A percentile compares a stretch with the other conserved stretches of the same genome.
These are phyloP conservation scores for Anthracocystis walkeri DNA, from an alignment of 1,284 basidiomycete species.

Conservation along the genomic window DNA sequence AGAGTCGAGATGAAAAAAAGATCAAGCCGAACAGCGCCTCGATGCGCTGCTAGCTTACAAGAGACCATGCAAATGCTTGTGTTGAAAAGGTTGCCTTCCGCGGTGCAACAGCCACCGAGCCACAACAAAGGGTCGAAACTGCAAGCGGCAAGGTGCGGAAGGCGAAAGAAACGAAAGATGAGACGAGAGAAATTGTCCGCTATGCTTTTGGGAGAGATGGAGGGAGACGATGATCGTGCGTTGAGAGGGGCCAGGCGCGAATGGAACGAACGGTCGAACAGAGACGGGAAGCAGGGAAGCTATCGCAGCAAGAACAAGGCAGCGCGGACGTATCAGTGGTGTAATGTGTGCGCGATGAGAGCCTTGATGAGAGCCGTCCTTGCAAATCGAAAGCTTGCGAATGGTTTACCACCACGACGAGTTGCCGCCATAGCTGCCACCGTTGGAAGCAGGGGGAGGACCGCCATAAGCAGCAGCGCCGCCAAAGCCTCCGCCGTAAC, in stretches of 20 bases:
- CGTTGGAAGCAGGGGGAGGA: slow-evolving; percentile 52
- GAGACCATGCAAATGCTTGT: slow-evolving; percentile 41
- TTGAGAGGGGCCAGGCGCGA: slow-evolving; percentile 24
- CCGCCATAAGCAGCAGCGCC: slow-evolving; percentile 47
- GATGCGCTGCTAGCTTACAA: slow-evolving; percentile 24
- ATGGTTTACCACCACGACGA: slow-evolving; percentile 49
- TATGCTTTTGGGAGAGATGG: slow-evolving; percentile 31
- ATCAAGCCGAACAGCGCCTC: slow-evolving; percentile 24
- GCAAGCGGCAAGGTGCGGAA: background rate
- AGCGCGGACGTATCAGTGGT: background rate
- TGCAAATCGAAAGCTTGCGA: background rate
- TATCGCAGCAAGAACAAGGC: background rate
- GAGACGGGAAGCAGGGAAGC: slow-evolving; percentile 2
- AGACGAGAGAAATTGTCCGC: slow-evolving; percentile 43
- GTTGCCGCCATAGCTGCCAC: slow-evolving; percentile 55
- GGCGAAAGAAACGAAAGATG: slow-evolving; percentile 9
- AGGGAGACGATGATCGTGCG: slow-evolving; percentile 34
- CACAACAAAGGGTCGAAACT: background rate
- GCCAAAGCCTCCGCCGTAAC: slow-evolving; percentile 40
- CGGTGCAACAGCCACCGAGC: background rate
- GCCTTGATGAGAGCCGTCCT: background rate
- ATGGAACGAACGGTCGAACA: background rate
- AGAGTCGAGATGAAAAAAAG: slow-evolving; percentile 28
- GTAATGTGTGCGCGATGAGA: background rate
- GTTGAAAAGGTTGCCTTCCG: slow-evolving; percentile 2